Base-by-base conservation (phyloP, 257 asterid species). In the Agastache rugosa region DNA sequence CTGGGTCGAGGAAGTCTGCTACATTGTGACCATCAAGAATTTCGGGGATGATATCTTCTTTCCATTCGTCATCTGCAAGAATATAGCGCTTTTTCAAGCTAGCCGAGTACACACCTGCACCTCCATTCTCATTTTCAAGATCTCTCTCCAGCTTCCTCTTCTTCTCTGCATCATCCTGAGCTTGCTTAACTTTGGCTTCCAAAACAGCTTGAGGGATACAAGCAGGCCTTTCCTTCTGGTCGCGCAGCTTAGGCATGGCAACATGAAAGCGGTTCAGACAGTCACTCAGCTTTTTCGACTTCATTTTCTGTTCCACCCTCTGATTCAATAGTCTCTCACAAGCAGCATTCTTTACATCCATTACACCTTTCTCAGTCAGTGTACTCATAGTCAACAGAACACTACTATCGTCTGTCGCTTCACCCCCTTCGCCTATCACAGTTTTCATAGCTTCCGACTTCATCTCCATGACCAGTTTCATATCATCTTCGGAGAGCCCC, bases 21-120 rank as follows among this genome's bases (percentile, higher is more conserved):
- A 95, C 98, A 69, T 95, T 95, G 86, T 95, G 99, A 20, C 99
- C 99, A 64, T 92, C 96, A 51, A 90, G 85, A 72, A 95, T 86
- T 81, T 95, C 97, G 0, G 98, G 98, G 83, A 92, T 86, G 23
- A 77, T 55, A 56, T 95, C 97, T 74, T 88, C 96, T 80, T 95
- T 95, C 99, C 99, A 95, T 50, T 92, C 97, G 20, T 89, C 94
- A 29, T 89, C 11, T 12, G 96, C 99, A 20, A 95, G 86, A 44
- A 92, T 84, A 74, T 92, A 89, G 75, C 84, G 83, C 89, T 95
- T 95, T 59, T 74, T 95, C 90, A 95, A 78, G 86, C 90, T 90
- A 12, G 97, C 98, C n/a, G 99, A 95, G 84, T 95, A 95, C 7
- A 95, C 99, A 83, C 98, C 99, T 0, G 99, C 99, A 77, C 99